phyloP scores from a whole-genome alignment of 805 yeast genomes.

The Starmerella geochares region DNA sequence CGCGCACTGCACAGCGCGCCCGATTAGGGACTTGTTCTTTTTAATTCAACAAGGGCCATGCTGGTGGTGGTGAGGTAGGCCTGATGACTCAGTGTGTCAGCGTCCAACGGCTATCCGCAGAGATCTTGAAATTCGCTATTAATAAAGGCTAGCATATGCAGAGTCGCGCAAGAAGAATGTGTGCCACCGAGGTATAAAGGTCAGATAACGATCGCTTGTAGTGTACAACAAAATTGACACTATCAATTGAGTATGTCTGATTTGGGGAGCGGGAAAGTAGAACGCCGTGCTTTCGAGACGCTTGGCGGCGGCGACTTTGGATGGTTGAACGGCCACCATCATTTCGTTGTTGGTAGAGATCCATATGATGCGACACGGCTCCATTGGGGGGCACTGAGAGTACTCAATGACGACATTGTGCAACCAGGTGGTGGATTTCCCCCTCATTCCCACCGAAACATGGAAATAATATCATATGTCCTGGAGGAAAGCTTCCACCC shows the following conservation, averaged over 20 bases:
- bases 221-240: too few relatives aligned
- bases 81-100: neutral
- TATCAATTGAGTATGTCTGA: too few relatives aligned
- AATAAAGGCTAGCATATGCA: neutral
- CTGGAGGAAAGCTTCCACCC: constrained; percentile 10
- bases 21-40: too few relatives aligned
- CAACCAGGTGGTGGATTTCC: constrained; percentile 15
- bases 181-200: too few relatives aligned
- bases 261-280: neutral
- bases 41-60: too few relatives aligned
- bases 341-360: constrained; percentile 16
- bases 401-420: constrained; percentile 16
- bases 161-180: neutral
- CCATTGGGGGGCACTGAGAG: constrained; percentile 22
- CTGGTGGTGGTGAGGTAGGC: too few relatives aligned
- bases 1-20: too few relatives aligned
- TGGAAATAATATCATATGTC: constrained; percentile 18
- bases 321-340: constrained; percentile 1
- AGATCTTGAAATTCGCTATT: neutral
- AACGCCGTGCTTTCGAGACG: neutral
- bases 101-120: neutral
- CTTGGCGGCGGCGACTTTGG: neutral
- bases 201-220: too few relatives aligned
- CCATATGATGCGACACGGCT: constrained; percentile 15
- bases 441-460: constrained; percentile 20